Evolutionary conservation across 768 basidiomycete species (phyloP), one percentile per base, ranked within the genome.

Genomic region (Auricularia heimuer): DNA sequence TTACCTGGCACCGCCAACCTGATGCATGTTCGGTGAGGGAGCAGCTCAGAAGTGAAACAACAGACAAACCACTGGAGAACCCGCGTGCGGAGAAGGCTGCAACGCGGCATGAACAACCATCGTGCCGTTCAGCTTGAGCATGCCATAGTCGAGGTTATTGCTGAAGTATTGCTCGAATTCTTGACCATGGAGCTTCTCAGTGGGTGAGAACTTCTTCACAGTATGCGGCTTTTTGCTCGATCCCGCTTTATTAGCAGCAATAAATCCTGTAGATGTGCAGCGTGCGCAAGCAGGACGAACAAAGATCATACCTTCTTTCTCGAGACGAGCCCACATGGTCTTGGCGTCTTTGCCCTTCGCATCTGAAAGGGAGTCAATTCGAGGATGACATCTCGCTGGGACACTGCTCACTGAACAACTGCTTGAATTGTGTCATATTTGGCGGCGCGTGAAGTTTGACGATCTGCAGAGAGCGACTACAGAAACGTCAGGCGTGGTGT

Each of bases 391-490:
- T 29, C 29, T 29, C 29, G 29, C 29, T 29, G 29, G 2, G 29
- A 29, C 29, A 1, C 29, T 29, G 29, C 90, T 87, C 45, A 87
- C 81, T 37, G 78, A 42, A 42, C 3, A 42, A 71, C 69, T 83
- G 85, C 62, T 82, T 79, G 71, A 91, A 91, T 61, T 82, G 80
- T 12, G 80, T 72, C 67, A 72, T 36, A 73, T 75, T 39, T 71
- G 82, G 67, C 72, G 75, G 71, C 37, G 77, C 77, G 62, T 80
- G 70, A 12, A 74, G 73, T 71, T 91, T 87, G 36, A 81, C 84
- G 45, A 86, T 75, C 71, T 90, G 90, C 69, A 90, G 85, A 16
- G 88, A 87, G 61, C 86, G 81, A 70, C 88, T 87, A 62, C 12
- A 35, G 63, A 68, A 62, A 54, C 29, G 61, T 14, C n/a, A 24